phyloP scores from a whole-genome alignment of 805 yeast species.

The Barnettozyma vustinii region DNA sequence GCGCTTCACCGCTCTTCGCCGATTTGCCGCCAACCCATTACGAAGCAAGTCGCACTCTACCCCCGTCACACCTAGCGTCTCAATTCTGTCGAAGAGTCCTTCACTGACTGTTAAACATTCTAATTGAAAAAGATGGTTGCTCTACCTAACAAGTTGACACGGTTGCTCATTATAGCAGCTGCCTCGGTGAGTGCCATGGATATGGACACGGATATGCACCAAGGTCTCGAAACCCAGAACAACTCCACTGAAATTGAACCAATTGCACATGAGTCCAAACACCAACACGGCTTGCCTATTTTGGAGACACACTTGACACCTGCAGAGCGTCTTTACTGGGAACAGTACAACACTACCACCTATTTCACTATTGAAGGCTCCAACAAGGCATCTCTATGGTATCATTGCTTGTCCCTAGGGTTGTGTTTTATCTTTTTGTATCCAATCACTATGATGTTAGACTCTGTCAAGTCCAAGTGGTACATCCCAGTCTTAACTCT shows the following conservation, averaged over 20 bases:
- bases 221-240: slow-evolving; percentile 4
- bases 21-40: not conserved
- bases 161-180: not conserved
- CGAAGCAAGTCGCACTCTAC: not conserved
- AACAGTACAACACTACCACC: slow-evolving; percentile 68
- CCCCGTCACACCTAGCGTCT: not conserved
- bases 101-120: not conserved
- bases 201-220: slow-evolving; percentile 23
- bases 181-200: slow-evolving; percentile 6
- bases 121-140: not conserved
- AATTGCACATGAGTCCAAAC: slow-evolving; percentile 40
- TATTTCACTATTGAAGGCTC: slow-evolving; percentile 53
- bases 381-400: slow-evolving; percentile 44
- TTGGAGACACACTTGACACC: slow-evolving; percentile 59
- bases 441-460: slow-evolving; percentile 63
- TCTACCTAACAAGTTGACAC: not conserved
- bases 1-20: not conserved
- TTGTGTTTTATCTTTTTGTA: slow-evolving; percentile 48
- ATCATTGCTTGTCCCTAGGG: slow-evolving; percentile 46
- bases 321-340: slow-evolving; percentile 76
- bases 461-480: slow-evolving; percentile 53
- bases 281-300: slow-evolving; percentile 72
- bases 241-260: slow-evolving; percentile 27
- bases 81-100: not conserved
- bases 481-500: slow-evolving; percentile 50